Conservation (phyloP, 768 basidiomycete species). For the Amanita rubescens region DNA sequence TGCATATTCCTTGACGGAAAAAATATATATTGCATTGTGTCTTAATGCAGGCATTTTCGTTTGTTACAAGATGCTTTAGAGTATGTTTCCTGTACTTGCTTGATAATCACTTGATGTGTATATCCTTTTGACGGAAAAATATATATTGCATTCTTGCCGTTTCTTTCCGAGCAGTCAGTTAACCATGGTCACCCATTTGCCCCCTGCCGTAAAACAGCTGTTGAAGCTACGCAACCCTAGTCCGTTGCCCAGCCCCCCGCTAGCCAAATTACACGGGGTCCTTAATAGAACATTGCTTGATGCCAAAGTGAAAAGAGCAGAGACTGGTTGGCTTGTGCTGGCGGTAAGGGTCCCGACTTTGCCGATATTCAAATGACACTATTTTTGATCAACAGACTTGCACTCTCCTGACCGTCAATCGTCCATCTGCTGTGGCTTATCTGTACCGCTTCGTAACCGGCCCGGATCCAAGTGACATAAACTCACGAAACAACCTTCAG, state of each 20-base stretch:
- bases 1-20: constrained; percentile 1
- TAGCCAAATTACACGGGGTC: constrained; percentile 43
- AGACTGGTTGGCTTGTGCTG: constrained; percentile 77
- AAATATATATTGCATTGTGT: no score
- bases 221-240: constrained; percentile 61
- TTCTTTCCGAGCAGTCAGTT: neutral
- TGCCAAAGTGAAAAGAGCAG: constrained; percentile 55
- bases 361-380: constrained; percentile 1
- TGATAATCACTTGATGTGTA: neutral
- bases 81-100: neutral
- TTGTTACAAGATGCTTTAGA: neutral
- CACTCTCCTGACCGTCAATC: constrained; percentile 75
- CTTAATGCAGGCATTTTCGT: neutral
- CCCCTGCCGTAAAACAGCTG: constrained; percentile 64
- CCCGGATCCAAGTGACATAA: constrained; percentile 29
- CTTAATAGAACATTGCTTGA: constrained; percentile 58
- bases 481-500: constrained; percentile 31
- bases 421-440: constrained; percentile 70
- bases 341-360: constrained; percentile 38
- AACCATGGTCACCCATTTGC: constrained; percentile 42
- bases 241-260: constrained; percentile 48
- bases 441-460: constrained; percentile 75
- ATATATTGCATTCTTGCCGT: neutral
- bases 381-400: constrained; percentile 50
- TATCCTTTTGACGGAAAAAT: constrained; percentile 7